Base-by-base conservation (phyloP, 441 rosid species). In the Pelargonium fulgidum region DNA sequence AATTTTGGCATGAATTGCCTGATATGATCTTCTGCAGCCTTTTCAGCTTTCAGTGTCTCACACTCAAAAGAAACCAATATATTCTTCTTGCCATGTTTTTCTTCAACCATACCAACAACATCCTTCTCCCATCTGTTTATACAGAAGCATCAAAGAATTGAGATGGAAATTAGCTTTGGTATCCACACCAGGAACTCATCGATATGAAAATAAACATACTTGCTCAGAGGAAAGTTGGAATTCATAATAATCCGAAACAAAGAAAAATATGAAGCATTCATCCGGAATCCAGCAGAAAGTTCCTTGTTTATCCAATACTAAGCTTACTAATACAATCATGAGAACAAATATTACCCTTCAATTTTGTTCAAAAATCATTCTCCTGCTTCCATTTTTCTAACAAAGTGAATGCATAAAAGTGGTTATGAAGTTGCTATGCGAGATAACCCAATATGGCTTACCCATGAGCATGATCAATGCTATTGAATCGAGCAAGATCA, bases 11-110 rank as follows among this genome's bases (percentile, higher is more conserved):
- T 87, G 81, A 82, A 94, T 79, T 81, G 84, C 74, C 73, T 79
- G 75, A 90, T 84, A 80, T 92, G 98, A 17, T 90, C 97, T 79
- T 88, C 98, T 13, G 99, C 99, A 72, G 90, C 93, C 69, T 87
- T 69, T 7, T 86, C 99, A 24, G 97, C 88, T 83, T 94, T 94
- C 80, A 92, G 76, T 29, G 97, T 94, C 83, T 89, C 96, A 29
- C 99, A 92, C 78, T 83, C 96, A 50, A 94, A 92, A 3, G 87
- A 86, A 75, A 94, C 74, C 22, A 61, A 63, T 33, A 90, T 79
- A 81, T 86, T 88, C 79, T 78, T 85, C 86, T 85, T 86, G 72
- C 85, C 86, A 12, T 85, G 84, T 61, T 82, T 78, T 67, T 85
- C 61, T 76, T 92, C 96, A 63, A 88, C 85, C 88, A 92, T 80